A percentile compares a stretch with the other conserved stretches of the same genome.
Conservation (phyloP, 768 basidiomycete species). For the Crassisporium funariophilum region DNA sequence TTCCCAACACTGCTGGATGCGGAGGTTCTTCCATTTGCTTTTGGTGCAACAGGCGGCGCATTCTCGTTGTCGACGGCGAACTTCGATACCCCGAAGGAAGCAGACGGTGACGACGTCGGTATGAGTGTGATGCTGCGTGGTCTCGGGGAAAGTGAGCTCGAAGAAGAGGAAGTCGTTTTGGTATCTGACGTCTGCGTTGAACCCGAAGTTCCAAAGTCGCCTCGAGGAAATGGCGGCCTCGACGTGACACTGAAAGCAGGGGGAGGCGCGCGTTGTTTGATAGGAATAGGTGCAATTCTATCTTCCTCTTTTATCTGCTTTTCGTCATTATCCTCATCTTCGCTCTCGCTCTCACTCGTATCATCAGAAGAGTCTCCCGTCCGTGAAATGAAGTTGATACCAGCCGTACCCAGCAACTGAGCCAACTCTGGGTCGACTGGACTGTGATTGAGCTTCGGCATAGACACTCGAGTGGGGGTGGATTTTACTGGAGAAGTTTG, state of each 20-base stretch:
- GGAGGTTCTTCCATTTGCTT: too few relatives aligned
- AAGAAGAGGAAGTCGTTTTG: constrained; percentile 3
- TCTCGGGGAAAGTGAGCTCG: constrained; percentile 17
- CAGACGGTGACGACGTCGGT: constrained; percentile 28
- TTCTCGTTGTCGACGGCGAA: constrained; percentile 15
- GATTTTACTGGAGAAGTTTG: constrained; percentile 3
- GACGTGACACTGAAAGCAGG: constrained; percentile 67
- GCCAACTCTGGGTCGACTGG: constrained; percentile 45
- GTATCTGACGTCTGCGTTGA: constrained; percentile 6
- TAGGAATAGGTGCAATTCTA: constrained; percentile 57
- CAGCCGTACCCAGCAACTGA: constrained; percentile 42
- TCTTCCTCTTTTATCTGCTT: constrained; percentile 19
- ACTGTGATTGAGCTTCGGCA: constrained; percentile 23
- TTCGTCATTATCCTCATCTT: constrained; percentile 25
- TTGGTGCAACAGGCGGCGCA: background rate
- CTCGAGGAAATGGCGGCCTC: constrained; percentile 46
- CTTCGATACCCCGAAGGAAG: constrained; percentile 19
- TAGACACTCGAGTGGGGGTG: constrained; percentile 2
- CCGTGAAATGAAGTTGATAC: constrained; percentile 42
- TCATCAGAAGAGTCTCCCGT: constrained; percentile 35
- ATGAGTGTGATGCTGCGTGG: constrained; percentile 45
- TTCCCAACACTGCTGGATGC: constrained; percentile 2
- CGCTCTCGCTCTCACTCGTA: constrained; percentile 28
- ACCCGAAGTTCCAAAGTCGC: constrained; percentile 2
- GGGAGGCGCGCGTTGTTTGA: constrained; percentile 55